Conservation (phyloP, 305 asterid species). For the Nicotiana rustica region DNA sequence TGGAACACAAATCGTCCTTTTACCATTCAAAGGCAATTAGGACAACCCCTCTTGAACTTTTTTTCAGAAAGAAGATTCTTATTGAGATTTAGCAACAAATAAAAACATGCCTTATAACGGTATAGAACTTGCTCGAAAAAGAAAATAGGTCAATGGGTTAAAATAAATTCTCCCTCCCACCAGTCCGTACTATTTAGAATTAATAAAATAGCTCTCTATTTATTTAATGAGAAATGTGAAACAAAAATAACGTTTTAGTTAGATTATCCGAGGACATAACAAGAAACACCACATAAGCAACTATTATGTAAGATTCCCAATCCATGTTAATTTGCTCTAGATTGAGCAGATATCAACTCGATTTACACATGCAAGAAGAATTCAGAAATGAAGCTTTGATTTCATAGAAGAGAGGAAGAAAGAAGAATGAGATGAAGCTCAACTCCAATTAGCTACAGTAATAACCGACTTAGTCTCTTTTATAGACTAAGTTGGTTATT, state of each 20-base stretch:
- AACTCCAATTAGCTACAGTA: too few species aligned
- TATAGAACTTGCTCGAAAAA: not conserved
- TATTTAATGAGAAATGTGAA: not conserved
- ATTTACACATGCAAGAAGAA: too few species aligned
- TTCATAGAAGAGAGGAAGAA: too few species aligned
- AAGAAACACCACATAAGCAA: conserved; percentile 28
- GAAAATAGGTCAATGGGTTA: not conserved
- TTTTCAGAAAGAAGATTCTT: not conserved
- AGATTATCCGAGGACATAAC: not conserved
- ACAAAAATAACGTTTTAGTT: not conserved
- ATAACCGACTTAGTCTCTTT: too few species aligned
- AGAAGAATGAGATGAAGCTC: too few species aligned
- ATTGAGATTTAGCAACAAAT: not conserved
- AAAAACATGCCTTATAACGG: not conserved
- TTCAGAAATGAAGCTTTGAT: too few species aligned
- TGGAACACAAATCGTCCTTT: not conserved
- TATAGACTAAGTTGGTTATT: too few species aligned
- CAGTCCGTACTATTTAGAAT: not conserved
- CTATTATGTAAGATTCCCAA: not conserved
- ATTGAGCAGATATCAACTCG: too few species aligned
- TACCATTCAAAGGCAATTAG: not conserved
- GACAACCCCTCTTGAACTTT: not conserved
- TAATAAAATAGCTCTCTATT: not conserved
- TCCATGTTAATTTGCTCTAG: too few species aligned
- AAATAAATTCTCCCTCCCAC: not conserved